These are phyloP conservation scores for Mortierella sp. DNA, from an alignment of 371 early-diverging fungal species.

Conservation along the genomic window DNA sequence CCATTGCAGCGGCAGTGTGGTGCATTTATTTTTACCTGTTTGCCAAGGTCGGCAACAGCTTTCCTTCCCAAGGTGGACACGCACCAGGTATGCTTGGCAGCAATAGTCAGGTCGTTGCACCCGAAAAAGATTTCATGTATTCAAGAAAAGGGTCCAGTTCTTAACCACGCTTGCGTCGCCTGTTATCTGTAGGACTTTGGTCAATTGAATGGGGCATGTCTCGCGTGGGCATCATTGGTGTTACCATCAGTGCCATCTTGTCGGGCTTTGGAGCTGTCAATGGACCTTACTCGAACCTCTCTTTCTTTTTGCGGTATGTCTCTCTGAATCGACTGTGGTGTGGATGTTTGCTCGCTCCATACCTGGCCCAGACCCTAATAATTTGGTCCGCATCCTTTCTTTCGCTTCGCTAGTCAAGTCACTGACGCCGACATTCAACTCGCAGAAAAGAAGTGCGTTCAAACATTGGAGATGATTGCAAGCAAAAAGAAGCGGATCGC, in stretches of 20 bases:
- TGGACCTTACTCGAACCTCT: constrained; percentile 81
- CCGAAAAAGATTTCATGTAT: not conserved
- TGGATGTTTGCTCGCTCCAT: not conserved
- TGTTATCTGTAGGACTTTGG: constrained; percentile 19
- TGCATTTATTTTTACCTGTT: constrained; percentile 77
- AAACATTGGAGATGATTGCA: constrained; percentile 71
- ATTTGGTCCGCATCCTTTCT: not conserved
- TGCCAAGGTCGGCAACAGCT: constrained; percentile 72
- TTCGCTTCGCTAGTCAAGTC: constrained; percentile 57
- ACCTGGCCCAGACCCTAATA: not conserved
- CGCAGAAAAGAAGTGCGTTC: constrained; percentile 71
- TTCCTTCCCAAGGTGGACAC: constrained; percentile 55
- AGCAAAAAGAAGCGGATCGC: constrained; percentile 72
- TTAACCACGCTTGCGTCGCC: not conserved
- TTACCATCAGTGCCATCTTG: constrained; percentile 91
- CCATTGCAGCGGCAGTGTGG: constrained; percentile 67
- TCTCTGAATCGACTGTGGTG: not conserved
- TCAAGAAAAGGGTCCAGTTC: not conserved
- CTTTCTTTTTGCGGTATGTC: constrained; percentile 72
- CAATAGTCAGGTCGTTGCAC: constrained; percentile 25
- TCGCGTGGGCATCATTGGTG: constrained; percentile 89
- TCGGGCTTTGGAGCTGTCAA: constrained; percentile 97
- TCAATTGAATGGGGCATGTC: constrained; percentile 70
- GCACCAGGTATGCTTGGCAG: constrained; percentile 33
- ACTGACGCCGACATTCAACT: constrained; percentile 67